These are phyloP conservation scores for Colletotrichum karsti DNA, from an alignment of 2,329 filamentous ascomycete species.

Conservation along the genomic window DNA sequence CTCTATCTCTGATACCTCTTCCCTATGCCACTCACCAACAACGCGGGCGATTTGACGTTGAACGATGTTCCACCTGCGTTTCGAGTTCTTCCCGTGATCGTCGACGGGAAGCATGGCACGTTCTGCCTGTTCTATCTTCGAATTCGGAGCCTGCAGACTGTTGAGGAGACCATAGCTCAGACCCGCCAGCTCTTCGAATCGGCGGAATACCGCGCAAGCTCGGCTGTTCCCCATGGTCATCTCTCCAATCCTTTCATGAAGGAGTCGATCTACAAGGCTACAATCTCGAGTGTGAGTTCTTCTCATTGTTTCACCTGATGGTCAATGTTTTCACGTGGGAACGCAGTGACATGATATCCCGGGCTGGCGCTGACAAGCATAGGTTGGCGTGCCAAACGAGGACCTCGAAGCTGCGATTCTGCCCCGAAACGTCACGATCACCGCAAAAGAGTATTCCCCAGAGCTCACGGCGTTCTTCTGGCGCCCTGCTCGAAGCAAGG, in stretches of 20 bases:
- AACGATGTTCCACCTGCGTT: too few relatives aligned
- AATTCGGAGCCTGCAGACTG: too few relatives aligned
- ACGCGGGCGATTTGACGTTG: too few relatives aligned
- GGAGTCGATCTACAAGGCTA: neutral
- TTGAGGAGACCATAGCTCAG: too few relatives aligned
- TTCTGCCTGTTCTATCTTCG: too few relatives aligned
- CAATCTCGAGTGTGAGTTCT: neutral
- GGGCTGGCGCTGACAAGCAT: fast-evolving
- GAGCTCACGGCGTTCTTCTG: neutral
- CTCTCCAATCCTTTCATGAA: neutral
- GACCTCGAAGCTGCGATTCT: neutral
- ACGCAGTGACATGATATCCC: neutral
- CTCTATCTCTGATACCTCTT: too few relatives aligned
- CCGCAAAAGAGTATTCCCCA: neutral
- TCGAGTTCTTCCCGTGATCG: too few relatives aligned
- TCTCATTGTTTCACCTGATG: fast-evolving
- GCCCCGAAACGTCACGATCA: neutral
- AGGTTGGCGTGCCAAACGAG: fast-evolving
- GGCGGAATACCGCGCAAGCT: neutral
- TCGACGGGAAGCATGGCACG: too few relatives aligned
- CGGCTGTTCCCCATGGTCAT: neutral
- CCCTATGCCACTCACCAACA: too few relatives aligned
- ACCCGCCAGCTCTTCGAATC: neutral
- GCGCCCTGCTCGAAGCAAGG: fast-evolving
- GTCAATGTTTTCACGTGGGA: neutral